Percentiles rank a stretch among this genome's conserved stretches.
phyloP scores from a whole-genome alignment of 2,329 filamentous ascomycete species.

The Ophiostoma perfectum region DNA sequence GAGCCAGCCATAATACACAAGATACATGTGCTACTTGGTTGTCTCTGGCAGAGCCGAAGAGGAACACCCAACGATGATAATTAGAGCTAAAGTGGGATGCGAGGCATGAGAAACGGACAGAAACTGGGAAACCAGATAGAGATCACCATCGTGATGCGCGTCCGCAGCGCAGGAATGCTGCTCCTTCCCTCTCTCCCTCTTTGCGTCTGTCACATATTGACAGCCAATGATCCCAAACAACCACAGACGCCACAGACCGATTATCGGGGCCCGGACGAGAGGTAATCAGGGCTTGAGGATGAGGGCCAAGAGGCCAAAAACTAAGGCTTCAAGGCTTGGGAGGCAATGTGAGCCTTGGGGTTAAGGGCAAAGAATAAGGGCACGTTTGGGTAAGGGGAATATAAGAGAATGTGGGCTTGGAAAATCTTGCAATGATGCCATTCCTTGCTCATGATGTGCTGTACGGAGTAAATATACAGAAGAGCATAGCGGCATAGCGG shows the following conservation, averaged over 20 bases:
- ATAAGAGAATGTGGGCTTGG: not conserved
- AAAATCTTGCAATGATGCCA: not conserved
- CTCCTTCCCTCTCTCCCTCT: no score
- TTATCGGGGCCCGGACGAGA: no score
- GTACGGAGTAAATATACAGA: not conserved
- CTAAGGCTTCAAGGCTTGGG: not conserved
- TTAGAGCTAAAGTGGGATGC: not conserved
- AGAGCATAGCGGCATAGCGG: not conserved
- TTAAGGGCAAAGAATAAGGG: not conserved
- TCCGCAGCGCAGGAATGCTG: slow-evolving; percentile 1
- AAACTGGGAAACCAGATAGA: not conserved
- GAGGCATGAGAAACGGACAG: slow-evolving; percentile 8
- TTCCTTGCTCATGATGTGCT: no score
- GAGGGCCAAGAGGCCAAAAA: no score
- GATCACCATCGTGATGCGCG: not conserved
- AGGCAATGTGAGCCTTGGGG: not conserved
- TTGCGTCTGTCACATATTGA: not conserved
- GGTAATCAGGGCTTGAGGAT: no score
- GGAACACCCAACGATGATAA: not conserved
- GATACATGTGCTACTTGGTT: not conserved
- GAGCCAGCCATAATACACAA: not conserved
- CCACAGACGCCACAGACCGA: no score
- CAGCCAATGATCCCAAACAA: no score
- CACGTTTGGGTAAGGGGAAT: not conserved
- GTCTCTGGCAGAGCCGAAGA: not conserved